Conservation (phyloP, 768 basidiomycete genomes). For the Boletus coccyginus region DNA sequence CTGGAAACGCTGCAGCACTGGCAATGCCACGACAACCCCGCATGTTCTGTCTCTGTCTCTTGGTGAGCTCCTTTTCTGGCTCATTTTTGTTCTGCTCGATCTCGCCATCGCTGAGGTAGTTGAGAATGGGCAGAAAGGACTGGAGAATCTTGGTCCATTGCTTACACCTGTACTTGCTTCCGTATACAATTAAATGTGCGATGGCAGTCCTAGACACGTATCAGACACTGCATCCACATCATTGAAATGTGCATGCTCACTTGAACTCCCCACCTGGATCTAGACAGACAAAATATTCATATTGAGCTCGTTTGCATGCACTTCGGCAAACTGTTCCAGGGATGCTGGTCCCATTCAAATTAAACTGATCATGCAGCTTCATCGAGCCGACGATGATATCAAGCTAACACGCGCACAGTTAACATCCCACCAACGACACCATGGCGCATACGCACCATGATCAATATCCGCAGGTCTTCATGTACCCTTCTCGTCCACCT, state of each 20-base stretch:
- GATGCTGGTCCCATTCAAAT: too few species aligned
- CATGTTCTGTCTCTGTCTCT: slow-evolving; percentile 80
- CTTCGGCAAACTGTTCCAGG: too few species aligned
- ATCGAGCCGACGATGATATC: too few species aligned
- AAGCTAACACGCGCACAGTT: slow-evolving; percentile 49
- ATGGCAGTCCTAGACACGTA: slow-evolving; percentile 75
- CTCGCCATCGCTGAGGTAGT: slow-evolving; percentile 85
- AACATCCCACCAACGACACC: neutral
- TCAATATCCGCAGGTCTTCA: slow-evolving; percentile 88
- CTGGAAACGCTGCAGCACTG: too few species aligned
- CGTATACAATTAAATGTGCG: slow-evolving; percentile 92
- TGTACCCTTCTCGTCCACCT: slow-evolving; percentile 63
- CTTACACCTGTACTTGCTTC: slow-evolving; percentile 87
- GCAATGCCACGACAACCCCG: slow-evolving; percentile 77
- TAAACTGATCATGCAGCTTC: too few species aligned
- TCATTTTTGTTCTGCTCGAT: slow-evolving; percentile 89
- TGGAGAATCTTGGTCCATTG: slow-evolving; percentile 77
- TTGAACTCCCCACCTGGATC: slow-evolving; percentile 91
- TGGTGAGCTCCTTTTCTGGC: slow-evolving; percentile 88
- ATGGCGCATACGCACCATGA: slow-evolving; percentile 64
- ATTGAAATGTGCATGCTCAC: slow-evolving; percentile 41
- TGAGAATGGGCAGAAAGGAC: slow-evolving; percentile 84
- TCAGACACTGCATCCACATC: slow-evolving; percentile 9
- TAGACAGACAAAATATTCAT: slow-evolving; percentile 30
- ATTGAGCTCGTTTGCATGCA: slow-evolving; percentile 65